Percentiles rank a stretch among this genome's conserved stretches.
These are phyloP conservation scores for Neckera pumila DNA, from an alignment of 225 moss, liverwort and hornwort species.

Conservation along the genomic window DNA sequence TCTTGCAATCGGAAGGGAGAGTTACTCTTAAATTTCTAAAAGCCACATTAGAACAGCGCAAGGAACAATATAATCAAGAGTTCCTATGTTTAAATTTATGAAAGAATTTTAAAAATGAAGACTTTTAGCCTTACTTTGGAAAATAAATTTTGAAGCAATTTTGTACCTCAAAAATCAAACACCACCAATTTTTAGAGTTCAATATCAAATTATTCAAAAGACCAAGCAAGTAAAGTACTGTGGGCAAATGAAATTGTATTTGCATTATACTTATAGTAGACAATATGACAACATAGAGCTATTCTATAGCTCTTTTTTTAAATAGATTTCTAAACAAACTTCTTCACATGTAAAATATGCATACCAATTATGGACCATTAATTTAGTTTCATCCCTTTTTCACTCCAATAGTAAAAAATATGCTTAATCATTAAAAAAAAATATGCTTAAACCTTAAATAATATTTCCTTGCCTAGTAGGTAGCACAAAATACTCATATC, in stretches of 20 bases:
- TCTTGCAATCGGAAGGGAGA: accelerated
- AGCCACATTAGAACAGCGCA: too few species aligned
- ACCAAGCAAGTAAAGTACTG: accelerated
- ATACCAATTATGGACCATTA: background rate
- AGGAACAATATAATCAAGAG: background rate
- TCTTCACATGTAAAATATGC: background rate
- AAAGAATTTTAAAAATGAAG: background rate
- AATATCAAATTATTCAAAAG: background rate
- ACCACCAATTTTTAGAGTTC: background rate
- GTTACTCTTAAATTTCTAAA: background rate
- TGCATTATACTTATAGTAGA: background rate
- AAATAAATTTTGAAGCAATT: background rate
- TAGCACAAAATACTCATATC: too few species aligned
- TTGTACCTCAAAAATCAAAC: background rate
- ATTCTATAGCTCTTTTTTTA: accelerated
- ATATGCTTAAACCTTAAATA: too few species aligned
- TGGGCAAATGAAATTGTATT: background rate
- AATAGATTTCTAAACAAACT: accelerated
- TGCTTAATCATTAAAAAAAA: too few species aligned
- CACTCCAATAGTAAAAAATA: background rate
- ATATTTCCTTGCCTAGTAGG: accelerated
- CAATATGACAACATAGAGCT: background rate
- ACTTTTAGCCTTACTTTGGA: background rate
- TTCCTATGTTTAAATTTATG: background rate
- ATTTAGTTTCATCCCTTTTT: accelerated